Evolutionary conservation across 2,329 filamentous ascomycete species (phyloP).

Genomic region (Pestalotiopsis sp.): DNA sequence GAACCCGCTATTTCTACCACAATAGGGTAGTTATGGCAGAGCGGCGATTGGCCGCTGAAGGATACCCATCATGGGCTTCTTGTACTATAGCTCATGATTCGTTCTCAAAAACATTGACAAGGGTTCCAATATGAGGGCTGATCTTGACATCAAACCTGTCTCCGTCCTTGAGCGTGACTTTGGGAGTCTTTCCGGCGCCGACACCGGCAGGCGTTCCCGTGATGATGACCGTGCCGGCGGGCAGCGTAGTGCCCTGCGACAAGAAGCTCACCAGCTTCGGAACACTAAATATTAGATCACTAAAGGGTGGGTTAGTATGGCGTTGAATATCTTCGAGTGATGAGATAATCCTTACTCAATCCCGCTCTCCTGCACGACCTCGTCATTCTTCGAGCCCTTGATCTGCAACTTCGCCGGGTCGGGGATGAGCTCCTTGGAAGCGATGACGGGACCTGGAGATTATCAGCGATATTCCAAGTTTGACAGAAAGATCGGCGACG

Average conservation of each 20-base stretch:
- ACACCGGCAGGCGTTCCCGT: constrained; percentile 4
- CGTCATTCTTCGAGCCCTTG: constrained; percentile 51
- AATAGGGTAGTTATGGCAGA: neutral
- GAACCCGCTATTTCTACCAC: neutral
- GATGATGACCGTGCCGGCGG: constrained; percentile 7
- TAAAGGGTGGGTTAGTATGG: constrained; percentile 40
- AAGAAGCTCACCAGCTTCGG: constrained; percentile 8
- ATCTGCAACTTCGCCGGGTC: constrained; percentile 44
- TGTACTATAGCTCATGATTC: neutral
- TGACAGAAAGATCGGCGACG: neutral
- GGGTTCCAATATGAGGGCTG: constrained; percentile 7
- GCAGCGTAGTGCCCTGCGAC: constrained; percentile 2
- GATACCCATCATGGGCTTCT: neutral
- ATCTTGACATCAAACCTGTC: constrained; percentile 9
- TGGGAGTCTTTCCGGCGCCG: neutral
- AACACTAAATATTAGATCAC: constrained; percentile 26
- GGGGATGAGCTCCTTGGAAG: constrained; percentile 43
- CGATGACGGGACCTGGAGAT: constrained; percentile 51
- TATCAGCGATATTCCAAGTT: neutral
- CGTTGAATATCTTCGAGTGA: constrained; percentile 13
- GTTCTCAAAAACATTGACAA: constrained; percentile 10
- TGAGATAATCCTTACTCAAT: constrained; percentile 26
- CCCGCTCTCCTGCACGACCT: constrained; percentile 50
- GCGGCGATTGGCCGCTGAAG: neutral
- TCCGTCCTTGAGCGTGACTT: constrained; percentile 1